Base-by-base conservation (phyloP, 2,329 filamentous ascomycete species). In the Monilinia fructicola region DNA sequence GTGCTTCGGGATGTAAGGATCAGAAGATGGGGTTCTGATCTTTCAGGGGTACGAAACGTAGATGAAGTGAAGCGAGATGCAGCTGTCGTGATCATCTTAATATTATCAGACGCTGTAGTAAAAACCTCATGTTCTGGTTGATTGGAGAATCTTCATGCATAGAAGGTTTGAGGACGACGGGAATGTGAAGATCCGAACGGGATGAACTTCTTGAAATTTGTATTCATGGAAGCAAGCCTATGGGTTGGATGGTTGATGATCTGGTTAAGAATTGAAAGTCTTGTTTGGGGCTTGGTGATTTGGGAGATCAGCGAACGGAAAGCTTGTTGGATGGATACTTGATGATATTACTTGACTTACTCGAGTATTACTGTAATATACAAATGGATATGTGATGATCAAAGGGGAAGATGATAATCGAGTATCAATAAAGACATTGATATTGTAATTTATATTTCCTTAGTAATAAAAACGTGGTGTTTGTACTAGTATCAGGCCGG, bases 1-100 rank as follows among this genome's bases (percentile, higher is more conserved):
- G 6, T 35, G 31, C 31, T 35, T 35, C 4, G 31, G 31, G 31
- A 35, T 35, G 31, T 35, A 35, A 35, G 31, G 31, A 35, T 35
- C 6, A 48, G 40, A 23, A 4, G 23, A 52, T 68, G 62, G 68
- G 67, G 69, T 67, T 66, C 69, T 69, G 68, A 26, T 40, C 23
- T 40, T 16, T 40, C 35, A 58, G 64, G 64, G 55, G 50, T 14
- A 55, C 12, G 52, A 67, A 67, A 26, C 65, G 35, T 50, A 21
- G 28, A 50, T 60, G 56, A 60, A 60, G 42, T 48, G 42, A 60
- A 60, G 56, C 56, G 56, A 60, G 56, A 59, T 48, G 42, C 42
- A 31, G 40, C 42, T 48, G 42, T 16, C 18, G 18, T 18, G 42
- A 21, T 18, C 18, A n/a, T 46, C 23, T 28, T 11, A 46, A n/a